These are phyloP conservation scores for Rosa chinensis DNA, from an alignment of 306 rosid genomes.

Conservation along the genomic window DNA sequence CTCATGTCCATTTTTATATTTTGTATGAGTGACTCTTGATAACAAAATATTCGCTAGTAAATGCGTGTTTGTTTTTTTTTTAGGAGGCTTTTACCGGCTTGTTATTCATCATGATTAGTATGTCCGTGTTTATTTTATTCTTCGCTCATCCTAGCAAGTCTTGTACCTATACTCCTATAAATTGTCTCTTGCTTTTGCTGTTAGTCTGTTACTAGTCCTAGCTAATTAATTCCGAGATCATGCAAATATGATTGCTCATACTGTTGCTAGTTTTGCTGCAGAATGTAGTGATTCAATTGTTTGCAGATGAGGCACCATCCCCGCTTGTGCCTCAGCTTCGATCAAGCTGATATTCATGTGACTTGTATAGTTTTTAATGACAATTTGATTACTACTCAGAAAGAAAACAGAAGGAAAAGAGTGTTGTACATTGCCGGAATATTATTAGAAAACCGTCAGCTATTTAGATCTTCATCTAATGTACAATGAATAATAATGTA, in stretches of 20 bases:
- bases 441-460: constrained; percentile 11
- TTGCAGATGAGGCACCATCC: neutral
- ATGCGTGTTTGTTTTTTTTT: no score
- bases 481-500: constrained; percentile 1
- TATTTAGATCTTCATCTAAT: constrained; percentile 15
- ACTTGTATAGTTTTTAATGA: neutral
- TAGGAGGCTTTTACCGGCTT: no score
- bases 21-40: no score
- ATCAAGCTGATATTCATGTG: neutral
- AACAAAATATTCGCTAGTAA: no score
- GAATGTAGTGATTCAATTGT: neutral
- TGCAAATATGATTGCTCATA: neutral
- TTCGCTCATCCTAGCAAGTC: no score
- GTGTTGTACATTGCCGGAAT: constrained; percentile 19
- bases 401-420: neutral
- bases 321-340: neutral
- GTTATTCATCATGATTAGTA: no score
- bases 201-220: no score
- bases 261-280: neutral
- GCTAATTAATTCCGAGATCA: neutral
- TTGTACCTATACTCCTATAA: no score
- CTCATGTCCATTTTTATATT: no score
- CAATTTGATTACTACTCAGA: neutral
- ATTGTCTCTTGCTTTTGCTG: no score
- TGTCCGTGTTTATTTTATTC: no score